Conservation (phyloP, 1,284 basidiomycete species). For the Cryptococcus sp. region DNA sequence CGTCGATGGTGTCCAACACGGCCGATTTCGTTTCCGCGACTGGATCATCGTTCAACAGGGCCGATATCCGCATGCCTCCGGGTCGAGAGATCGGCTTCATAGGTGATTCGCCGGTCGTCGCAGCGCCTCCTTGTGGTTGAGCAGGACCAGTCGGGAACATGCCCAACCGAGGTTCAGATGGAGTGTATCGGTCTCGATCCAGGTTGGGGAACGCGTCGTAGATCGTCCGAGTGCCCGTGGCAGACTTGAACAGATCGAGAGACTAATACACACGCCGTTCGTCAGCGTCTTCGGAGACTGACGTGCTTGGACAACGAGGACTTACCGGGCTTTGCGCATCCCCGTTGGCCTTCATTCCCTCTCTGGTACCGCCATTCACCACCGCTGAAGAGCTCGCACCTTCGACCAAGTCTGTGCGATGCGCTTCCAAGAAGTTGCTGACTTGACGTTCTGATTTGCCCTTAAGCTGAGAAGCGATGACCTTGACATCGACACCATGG, state of each 20-base stretch:
- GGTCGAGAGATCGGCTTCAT: conserved; percentile 25
- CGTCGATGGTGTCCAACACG: conserved; percentile 29
- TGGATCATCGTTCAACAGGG: conserved; percentile 46
- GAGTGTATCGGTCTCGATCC: conserved; percentile 6
- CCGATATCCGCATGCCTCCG: conserved; percentile 48
- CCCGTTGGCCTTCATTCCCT: background rate
- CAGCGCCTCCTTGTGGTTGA: background rate
- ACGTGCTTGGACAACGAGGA: background rate
- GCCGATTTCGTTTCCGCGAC: conserved; percentile 15
- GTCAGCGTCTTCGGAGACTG: background rate
- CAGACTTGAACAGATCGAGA: conserved; percentile 10
- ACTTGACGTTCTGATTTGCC: conserved; percentile 81
- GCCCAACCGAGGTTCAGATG: conserved; percentile 38
- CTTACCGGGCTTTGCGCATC: conserved; percentile 3
- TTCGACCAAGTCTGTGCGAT: conserved; percentile 55
- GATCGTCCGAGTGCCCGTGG: conserved; percentile 18
- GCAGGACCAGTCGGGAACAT: conserved; percentile 41
- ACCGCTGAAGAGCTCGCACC: background rate
- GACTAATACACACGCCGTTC: no score
- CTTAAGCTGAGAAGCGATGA: conserved; percentile 71
- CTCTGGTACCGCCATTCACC: background rate
- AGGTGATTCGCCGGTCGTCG: conserved; percentile 1
- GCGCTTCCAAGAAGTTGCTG: conserved; percentile 64
- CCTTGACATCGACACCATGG: conserved; percentile 73
- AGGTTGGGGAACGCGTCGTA: conserved; percentile 16